These are phyloP conservation scores for Leccinum disarticulatum DNA, from an alignment of 768 basidiomycete genomes.

Conservation along the genomic window DNA sequence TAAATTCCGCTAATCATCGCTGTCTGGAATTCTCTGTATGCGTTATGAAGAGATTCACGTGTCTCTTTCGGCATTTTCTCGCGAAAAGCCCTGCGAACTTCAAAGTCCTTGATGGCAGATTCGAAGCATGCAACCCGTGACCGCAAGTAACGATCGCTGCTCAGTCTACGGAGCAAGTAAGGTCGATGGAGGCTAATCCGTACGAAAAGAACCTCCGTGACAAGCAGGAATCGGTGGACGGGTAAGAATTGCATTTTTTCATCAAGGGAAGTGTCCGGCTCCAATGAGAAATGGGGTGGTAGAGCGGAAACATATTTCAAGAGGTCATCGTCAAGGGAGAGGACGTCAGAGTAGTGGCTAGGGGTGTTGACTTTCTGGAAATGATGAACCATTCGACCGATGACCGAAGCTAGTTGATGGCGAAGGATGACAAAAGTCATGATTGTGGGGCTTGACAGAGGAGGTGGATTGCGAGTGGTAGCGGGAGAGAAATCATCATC, in stretches of 20 bases:
- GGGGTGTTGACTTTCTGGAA: constrained; percentile 82
- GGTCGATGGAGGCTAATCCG: constrained; percentile 84
- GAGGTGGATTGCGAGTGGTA: constrained; percentile 48
- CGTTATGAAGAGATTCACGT: constrained; percentile 71
- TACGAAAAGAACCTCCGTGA: constrained; percentile 87
- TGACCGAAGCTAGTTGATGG: constrained; percentile 78
- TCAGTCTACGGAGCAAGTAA: constrained; percentile 73
- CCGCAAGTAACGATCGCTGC: constrained; percentile 76
- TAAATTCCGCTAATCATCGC: constrained; percentile 90
- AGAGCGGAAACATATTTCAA: constrained; percentile 71
- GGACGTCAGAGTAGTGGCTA: constrained; percentile 81
- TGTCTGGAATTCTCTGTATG: constrained; percentile 85
- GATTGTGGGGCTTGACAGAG: constrained; percentile 69
- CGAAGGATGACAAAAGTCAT: constrained; percentile 90
- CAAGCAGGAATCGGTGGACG: constrained; percentile 83
- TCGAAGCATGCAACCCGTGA: constrained; percentile 90
- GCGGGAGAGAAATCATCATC: constrained; percentile 55
- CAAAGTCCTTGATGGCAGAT: constrained; percentile 84
- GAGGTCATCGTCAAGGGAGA: constrained; percentile 80
- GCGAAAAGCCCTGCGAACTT: constrained; percentile 70
- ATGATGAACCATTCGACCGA: constrained; percentile 89
- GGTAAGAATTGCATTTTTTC: constrained; percentile 63
- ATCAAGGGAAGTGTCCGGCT: constrained; percentile 79
- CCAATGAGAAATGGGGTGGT: constrained; percentile 75
- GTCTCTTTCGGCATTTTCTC: constrained; percentile 60